phyloP scores from a whole-genome alignment of 495 filamentous ascomycete genomes.

The Xylaria castorea region DNA sequence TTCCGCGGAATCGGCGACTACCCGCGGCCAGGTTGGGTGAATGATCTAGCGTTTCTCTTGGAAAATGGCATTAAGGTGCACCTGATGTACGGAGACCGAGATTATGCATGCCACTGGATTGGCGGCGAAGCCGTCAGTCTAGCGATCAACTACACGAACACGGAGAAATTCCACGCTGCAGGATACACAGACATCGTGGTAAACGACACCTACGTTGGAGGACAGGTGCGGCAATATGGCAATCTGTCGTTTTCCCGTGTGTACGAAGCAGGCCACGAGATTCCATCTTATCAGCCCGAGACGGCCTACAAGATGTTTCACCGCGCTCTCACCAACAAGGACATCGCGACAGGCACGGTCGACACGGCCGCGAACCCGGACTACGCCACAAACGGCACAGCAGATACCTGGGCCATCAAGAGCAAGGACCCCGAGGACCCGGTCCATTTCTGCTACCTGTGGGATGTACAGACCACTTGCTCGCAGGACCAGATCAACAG shows the following conservation, averaged over 20 bases:
- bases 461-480: slow-evolving; percentile 59
- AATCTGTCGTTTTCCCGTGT: slow-evolving; percentile 74
- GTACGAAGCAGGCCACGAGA: slow-evolving; percentile 73
- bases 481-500: slow-evolving; percentile 54
- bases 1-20: slow-evolving; percentile 64
- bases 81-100: slow-evolving; percentile 67
- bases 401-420: slow-evolving; percentile 59
- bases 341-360: slow-evolving; percentile 68
- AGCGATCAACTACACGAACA: slow-evolving; percentile 55
- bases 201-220: slow-evolving; percentile 59
- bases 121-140: slow-evolving; percentile 67
- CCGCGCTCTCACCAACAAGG: slow-evolving; percentile 61
- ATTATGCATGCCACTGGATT: slow-evolving; percentile 71
- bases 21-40: slow-evolving; percentile 52
- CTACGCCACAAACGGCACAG: slow-evolving; percentile 58
- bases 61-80: slow-evolving; percentile 67
- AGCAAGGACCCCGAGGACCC: slow-evolving; percentile 51
- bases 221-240: slow-evolving; percentile 70
- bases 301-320: slow-evolving; percentile 66
- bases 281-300: slow-evolving; percentile 74
- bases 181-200: slow-evolving; percentile 62
- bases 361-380: slow-evolving; percentile 51
- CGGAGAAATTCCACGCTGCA: slow-evolving; percentile 56
- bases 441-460: slow-evolving; percentile 64
- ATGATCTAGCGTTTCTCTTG: slow-evolving; percentile 59